Percentiles rank a stretch among this genome's conserved stretches.
Evolutionary conservation across 2,329 filamentous ascomycete species (phyloP).

Genomic region (Emericellopsis atlantica): DNA sequence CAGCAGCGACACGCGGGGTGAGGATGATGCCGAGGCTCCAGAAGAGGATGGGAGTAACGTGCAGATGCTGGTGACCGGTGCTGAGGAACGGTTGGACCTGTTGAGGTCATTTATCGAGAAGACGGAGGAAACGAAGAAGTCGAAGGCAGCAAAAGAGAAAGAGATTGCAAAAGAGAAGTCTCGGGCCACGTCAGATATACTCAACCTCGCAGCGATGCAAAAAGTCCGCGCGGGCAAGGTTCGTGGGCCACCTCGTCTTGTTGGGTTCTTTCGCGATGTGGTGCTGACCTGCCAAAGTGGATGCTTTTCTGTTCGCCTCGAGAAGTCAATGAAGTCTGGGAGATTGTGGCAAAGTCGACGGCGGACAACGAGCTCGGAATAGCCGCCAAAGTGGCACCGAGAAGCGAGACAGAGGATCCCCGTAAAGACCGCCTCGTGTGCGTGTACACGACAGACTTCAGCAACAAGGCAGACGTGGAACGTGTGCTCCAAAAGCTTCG

Average conservation of each 20-base stretch:
- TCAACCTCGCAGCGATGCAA: conserved; percentile 44
- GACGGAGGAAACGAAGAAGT: conserved; percentile 7
- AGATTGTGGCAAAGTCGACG: conserved; percentile 51
- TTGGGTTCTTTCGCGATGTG: conserved; percentile 6
- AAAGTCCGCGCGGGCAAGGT: conserved; percentile 56
- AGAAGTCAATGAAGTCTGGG: conserved; percentile 53
- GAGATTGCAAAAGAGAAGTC: conserved; percentile 37
- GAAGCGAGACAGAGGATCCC: conserved; percentile 22
- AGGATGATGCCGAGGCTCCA: conserved; percentile 33
- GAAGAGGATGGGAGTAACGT: conserved; percentile 31
- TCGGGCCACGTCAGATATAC: conserved; percentile 39
- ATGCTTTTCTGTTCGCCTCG: conserved; percentile 52
- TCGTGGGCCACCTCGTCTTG: conserved; percentile 4
- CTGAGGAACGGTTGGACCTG: conserved; percentile 34
- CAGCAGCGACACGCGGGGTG: conserved; percentile 22
- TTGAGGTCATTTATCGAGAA: conserved; percentile 32
- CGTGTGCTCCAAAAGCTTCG: conserved; percentile 53
- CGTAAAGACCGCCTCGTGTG: conserved; percentile 50
- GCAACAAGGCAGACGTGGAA: conserved; percentile 53
- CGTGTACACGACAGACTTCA: conserved; percentile 67
- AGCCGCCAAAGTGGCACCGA: conserved; percentile 58
- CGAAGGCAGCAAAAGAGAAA: conserved; percentile 22
- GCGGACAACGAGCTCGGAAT: conserved; percentile 58
- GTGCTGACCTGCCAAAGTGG: conserved; percentile 39
- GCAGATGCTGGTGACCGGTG: conserved; percentile 36